Conservation (phyloP, 176 grass and related monocot species). For the Aegilops bicornis region DNA sequence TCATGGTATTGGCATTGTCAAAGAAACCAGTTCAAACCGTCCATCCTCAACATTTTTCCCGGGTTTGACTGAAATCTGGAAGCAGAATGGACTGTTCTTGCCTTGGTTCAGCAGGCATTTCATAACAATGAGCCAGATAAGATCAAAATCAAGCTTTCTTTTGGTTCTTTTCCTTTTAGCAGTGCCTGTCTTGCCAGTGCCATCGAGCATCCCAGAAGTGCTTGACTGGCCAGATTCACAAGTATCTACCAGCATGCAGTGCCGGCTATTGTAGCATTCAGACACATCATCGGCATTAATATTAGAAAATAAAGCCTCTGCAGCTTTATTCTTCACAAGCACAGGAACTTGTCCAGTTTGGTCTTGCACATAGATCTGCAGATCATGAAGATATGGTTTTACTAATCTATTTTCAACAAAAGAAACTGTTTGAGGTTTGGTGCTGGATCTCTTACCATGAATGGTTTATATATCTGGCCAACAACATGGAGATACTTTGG, state of each 20-base stretch:
- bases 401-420: slow-evolving; percentile 3
- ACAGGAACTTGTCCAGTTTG: slow-evolving; percentile 61
- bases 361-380: slow-evolving; percentile 54
- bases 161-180: slow-evolving; percentile 10
- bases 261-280: slow-evolving; percentile 31
- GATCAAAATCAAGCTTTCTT: slow-evolving; percentile 50
- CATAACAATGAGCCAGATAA: slow-evolving; percentile 53
- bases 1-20: slow-evolving; percentile 49
- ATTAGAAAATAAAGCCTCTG: slow-evolving; percentile 62
- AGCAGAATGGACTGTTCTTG: slow-evolving; percentile 61
- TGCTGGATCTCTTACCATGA: slow-evolving; percentile 38
- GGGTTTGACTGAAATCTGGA: slow-evolving; percentile 43
- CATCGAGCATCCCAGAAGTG: not conserved
- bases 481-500: slow-evolving; percentile 52
- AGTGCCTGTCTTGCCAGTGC: not conserved
- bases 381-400: not conserved
- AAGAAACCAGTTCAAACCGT: slow-evolving; percentile 52
- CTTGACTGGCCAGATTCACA: not conserved
- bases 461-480: slow-evolving; percentile 59
- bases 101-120: slow-evolving; percentile 48
- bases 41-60: slow-evolving; percentile 56
- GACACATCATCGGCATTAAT: slow-evolving; percentile 51
- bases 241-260: slow-evolving; percentile 4
- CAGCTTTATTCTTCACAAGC: slow-evolving; percentile 64
- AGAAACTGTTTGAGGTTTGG: not conserved